Base-by-base conservation (phyloP, 2,329 filamentous ascomycete genomes). In the Exophiala aquamarina region DNA sequence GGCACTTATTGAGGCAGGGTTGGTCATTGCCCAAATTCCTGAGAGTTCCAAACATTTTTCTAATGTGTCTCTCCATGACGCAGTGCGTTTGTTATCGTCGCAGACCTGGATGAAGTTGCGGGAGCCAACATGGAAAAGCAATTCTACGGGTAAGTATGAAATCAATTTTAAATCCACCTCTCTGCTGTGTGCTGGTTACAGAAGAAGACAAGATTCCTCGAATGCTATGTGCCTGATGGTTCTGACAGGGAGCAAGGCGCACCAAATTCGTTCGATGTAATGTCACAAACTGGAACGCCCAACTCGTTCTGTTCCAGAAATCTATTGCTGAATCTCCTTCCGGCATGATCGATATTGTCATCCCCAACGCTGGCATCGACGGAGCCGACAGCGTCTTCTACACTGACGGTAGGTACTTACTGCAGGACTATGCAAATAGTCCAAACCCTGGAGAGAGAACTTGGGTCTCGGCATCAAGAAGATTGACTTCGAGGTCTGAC, bases 311-410 rank as follows among this genome's bases (percentile, higher is more conserved):
- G 36, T 87, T 87, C 70, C 76, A 78, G 37, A 65, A 73, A 43
- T 81, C 82, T 4, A 67, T 72, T 33, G 67, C 68, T 43, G 65
- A 78, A 44, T 82, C 78, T 49, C 72, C 71, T 0, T 70, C 75
- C 39, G 72, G 74, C 13, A 73, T 73, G 11, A 74, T 86, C 52
- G 81, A 86, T 63, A 70, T 75, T 13, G 82, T 85, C 2, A 79
- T 86, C 31, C 81, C 82, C 50, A 86, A 84, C 60, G 84, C 83
- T 0, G 84, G 84, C 36, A 77, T 86, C 55, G 69, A 72, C 34
- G 73, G 74, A 19, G 60, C 61, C 36, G 46, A 39, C 17, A 38
- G 60, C 21, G 50, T 66, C 15, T 63, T 62, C 59, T 13, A 49
- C 70, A 32, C 32, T 15, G 8, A 29, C 29, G 39, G 14, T 23